phyloP scores from a whole-genome alignment of 805 yeast species.

The Cyberlindnera samutprakarnensis region DNA sequence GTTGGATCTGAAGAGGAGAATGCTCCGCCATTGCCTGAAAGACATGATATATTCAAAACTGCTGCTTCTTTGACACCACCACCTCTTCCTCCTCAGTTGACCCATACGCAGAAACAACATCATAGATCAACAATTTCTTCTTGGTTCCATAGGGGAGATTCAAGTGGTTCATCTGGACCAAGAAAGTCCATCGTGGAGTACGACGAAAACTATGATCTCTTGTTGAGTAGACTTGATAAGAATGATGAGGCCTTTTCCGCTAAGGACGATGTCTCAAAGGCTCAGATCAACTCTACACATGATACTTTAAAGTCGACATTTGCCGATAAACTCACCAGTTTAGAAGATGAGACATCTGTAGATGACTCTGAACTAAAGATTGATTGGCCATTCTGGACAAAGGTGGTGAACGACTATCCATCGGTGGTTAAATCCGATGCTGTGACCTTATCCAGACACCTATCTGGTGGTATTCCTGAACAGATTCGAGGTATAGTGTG shows the following conservation, averaged over 20 bases:
- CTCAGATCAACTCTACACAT: conserved; percentile 42
- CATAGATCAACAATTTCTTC: conserved; percentile 19
- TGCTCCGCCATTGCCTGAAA: conserved; percentile 2
- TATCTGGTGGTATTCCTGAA: conserved; percentile 74
- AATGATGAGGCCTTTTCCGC: conserved; percentile 43
- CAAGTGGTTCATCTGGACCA: conserved; percentile 9
- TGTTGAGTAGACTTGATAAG: conserved; percentile 52
- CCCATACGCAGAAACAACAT: conserved; percentile 16
- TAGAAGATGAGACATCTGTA: conserved; percentile 10
- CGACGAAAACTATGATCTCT: conserved; percentile 46
- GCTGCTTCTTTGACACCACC: conserved; percentile 25
- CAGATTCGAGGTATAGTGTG: conserved; percentile 86
- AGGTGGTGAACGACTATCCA: conserved; percentile 72
- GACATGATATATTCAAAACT: conserved; percentile 7
- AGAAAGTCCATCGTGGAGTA: conserved; percentile 16
- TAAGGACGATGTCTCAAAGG: conserved; percentile 45
- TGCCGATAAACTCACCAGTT: conserved; percentile 15
- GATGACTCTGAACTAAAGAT: conserved; percentile 28
- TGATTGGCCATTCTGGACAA: conserved; percentile 87
- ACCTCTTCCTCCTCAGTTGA: conserved; percentile 21
- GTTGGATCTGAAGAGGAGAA: neutral
- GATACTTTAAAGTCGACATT: conserved; percentile 29
- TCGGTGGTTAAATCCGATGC: conserved; percentile 56
- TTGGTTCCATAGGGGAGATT: conserved; percentile 16
- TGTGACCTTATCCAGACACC: conserved; percentile 47